Conservation (phyloP, 441 rosid species). For the Pelargonium cotyledonis region DNA sequence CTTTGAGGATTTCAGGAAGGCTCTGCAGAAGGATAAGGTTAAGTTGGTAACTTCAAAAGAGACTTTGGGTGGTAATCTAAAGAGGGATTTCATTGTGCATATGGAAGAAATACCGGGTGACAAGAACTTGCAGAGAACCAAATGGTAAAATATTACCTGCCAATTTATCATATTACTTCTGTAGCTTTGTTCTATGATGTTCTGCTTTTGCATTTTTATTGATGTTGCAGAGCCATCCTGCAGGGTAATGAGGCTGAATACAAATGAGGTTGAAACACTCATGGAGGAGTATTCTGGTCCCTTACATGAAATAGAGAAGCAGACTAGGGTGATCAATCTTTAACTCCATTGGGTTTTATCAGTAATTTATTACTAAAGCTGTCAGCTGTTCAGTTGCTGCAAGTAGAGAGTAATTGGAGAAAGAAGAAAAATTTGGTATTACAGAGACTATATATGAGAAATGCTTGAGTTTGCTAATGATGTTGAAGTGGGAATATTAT, state of each 20-base stretch:
- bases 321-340: slow-evolving; percentile 51
- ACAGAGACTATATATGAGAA: not conserved
- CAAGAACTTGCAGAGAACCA: slow-evolving; percentile 75
- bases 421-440: not conserved
- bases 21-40: slow-evolving; percentile 56
- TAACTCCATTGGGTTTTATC: slow-evolving; percentile 21
- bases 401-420: not conserved
- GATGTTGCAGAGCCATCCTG: slow-evolving; percentile 18
- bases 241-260: slow-evolving; percentile 74
- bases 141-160: slow-evolving; percentile 45
- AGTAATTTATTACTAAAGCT: slow-evolving; percentile 17
- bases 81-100: slow-evolving; percentile 60
- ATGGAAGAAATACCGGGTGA: slow-evolving; percentile 84
- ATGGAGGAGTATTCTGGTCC: slow-evolving; percentile 68
- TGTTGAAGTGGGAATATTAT: no score
- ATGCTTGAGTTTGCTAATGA: no score
- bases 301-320: slow-evolving; percentile 61
- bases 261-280: slow-evolving; percentile 52
- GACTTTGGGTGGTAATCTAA: slow-evolving; percentile 24
- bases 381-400: no score
- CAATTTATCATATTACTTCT: slow-evolving; percentile 8
- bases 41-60: slow-evolving; percentile 75
- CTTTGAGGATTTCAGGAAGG: slow-evolving; percentile 64
- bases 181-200: slow-evolving; percentile 16
- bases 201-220: slow-evolving; percentile 9